These are phyloP conservation scores for Gyrodon lividus DNA, from an alignment of 768 basidiomycete genomes.

Conservation along the genomic window DNA sequence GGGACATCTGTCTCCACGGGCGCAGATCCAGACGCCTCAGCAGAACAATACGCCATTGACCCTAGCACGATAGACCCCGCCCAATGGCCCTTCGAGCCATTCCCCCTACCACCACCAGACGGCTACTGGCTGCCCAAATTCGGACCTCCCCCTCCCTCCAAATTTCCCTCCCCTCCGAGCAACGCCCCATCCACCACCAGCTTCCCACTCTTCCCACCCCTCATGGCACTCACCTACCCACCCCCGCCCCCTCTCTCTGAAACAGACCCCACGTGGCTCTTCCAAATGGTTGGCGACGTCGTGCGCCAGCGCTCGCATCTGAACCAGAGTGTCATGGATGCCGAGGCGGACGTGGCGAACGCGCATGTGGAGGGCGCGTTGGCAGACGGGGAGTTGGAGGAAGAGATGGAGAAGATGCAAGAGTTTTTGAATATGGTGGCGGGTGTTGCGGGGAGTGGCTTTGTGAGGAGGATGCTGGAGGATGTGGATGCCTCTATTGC, in stretches of 20 bases:
- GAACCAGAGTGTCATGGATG: conserved; percentile 12
- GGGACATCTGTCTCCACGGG: background rate
- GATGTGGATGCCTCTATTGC: conserved; percentile 15
- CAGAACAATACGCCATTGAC: background rate
- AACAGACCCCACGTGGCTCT: conserved; percentile 29
- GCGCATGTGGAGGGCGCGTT: conserved; percentile 28
- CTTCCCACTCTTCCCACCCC: conserved; percentile 21
- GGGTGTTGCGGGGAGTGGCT: conserved; percentile 25
- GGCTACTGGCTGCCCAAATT: conserved; percentile 27
- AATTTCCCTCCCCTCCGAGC: background rate
- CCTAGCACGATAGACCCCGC: background rate
- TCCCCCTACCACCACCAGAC: conserved; percentile 26
- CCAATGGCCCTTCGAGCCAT: conserved; percentile 29
- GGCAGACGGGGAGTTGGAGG: conserved; percentile 24
- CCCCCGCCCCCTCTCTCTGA: conserved; percentile 23
- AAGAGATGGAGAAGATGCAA: conserved; percentile 25
- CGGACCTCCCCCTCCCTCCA: conserved; percentile 13
- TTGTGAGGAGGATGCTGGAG: conserved; percentile 27
- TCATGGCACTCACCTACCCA: conserved; percentile 28
- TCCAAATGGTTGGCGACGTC: conserved; percentile 26
- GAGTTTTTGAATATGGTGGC: conserved; percentile 22
- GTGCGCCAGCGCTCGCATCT: conserved; percentile 26
- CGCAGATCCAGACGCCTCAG: background rate
- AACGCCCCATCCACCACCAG: background rate
- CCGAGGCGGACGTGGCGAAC: conserved; percentile 16